Percentiles rank a stretch among this genome's conserved stretches.
These are phyloP conservation scores for Aaosphaeria arxii DNA, from an alignment of 2,329 filamentous ascomycete genomes.

Conservation along the genomic window DNA sequence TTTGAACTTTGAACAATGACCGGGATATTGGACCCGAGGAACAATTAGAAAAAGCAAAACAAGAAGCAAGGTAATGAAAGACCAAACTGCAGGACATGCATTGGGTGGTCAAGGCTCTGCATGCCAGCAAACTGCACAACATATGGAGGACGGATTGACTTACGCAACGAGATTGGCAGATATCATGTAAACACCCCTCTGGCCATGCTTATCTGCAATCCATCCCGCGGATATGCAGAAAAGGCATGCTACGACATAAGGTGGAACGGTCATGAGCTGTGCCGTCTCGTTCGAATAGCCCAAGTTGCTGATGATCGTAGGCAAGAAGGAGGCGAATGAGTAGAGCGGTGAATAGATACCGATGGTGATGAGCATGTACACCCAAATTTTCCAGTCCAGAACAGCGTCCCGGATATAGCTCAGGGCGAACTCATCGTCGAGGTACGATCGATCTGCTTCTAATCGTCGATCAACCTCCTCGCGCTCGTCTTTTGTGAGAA, in stretches of 20 bases:
- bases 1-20: background rate
- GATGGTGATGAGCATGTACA: constrained; percentile 31
- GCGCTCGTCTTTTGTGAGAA: constrained; percentile 54
- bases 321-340: constrained; percentile 41
- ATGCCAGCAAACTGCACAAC: background rate
- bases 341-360: constrained; percentile 35
- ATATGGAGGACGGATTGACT: constrained; percentile 2
- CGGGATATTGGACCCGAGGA: background rate
- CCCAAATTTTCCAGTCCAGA: constrained; percentile 36
- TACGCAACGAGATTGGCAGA: constrained; percentile 12
- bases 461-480: constrained; percentile 20
- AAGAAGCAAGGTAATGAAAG: background rate
- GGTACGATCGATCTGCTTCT: constrained; percentile 16
- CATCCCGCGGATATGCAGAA: constrained; percentile 16
- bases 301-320: constrained; percentile 62
- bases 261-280: constrained; percentile 62
- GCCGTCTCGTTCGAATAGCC: constrained; percentile 59
- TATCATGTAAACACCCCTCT: constrained; percentile 18
- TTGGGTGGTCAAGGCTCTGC: constrained; percentile 2
- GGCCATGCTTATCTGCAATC: constrained; percentile 12
- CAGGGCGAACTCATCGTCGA: constrained; percentile 20
- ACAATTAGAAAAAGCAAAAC: background rate
- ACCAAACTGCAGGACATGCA: background rate
- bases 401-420: constrained; percentile 25
- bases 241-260: constrained; percentile 49